Evolutionary conservation across 257 asterid genomes (phyloP), one percentile per base, ranked within the genome.

Genomic region (Cordia subcordata): DNA sequence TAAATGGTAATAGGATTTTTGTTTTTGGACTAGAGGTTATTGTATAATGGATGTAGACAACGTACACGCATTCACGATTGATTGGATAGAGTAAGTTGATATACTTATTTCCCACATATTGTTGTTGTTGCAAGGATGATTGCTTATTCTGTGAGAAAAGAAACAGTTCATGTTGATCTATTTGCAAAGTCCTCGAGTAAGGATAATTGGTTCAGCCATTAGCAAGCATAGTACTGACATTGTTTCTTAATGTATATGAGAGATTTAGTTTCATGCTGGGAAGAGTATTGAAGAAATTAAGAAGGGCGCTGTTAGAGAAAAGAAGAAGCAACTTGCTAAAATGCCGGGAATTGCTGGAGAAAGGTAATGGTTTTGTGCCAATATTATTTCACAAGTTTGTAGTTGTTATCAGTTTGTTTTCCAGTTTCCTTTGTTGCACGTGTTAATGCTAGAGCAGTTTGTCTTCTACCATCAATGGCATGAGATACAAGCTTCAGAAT

Each of bases 261-360:
- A 21, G 55, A 53, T 73, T 21, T 70, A 86, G 87, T 64, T 83
- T 78, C 79, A 64, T 44, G 72, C 80, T 75, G 88, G 92, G 56
- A 83, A 86, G 71, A 79, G 79, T 74, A 71, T 83, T 73, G 85
- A 86, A 55, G 83, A 86, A 68, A 86, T 86, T 60, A 77, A 81
- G 75, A 64, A 71, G 70, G 88, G 71, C 21, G 83, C 79, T 62
- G 77, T 75, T 20, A 42, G 58, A 49, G 88, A 62, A 63, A 79
- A 76, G 67, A 69, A 61, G 59, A 74, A 78, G 60, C 78, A 71
- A 46, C 75, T 60, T 60, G 58, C 75, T 46, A 76, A 62, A 63
- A 56, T 67, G 49, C 65, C 69, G 9, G 70, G 68, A 52, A 66
- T 57, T 63, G 50, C 69, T 60, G 77, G 79, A 47, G 76, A 58